Evolutionary conservation across 192 early-diverging fungal genomes (phyloP), one percentile per base, ranked within the genome.

Genomic region (Coemansia sp.): DNA sequence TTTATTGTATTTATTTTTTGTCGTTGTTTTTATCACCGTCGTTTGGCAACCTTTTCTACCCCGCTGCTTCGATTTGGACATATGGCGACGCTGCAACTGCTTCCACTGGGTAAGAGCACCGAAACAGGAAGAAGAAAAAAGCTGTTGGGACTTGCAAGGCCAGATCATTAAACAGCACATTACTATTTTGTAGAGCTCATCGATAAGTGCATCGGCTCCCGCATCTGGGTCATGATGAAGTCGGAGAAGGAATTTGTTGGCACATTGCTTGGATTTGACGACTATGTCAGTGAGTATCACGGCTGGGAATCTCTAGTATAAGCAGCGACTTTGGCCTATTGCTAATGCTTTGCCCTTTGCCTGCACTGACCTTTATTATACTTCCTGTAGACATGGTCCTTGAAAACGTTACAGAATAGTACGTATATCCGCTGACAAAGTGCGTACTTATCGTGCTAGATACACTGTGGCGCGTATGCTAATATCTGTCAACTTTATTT

Each of bases 151-250:
- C 22, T 29, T 20, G 10, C 46, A 14, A 24, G n/a, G 46, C 24
- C 22, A 49, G 14, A 49, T 27, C 24, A 24, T 4, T 49, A 49
- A 49, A 20, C 24, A 49, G 27, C 46, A 24, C 27, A 7, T 22
- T 25, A 29, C 43, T 38, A 39, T 53, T 59, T 20, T 59, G 62
- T 86, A 94, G 97, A 99, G 74, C 87, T 99, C 42, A 95, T 99
- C 62, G 97, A 99, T 82, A 93, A 96, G 71, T 99, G 97, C 84
- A 95, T 98, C 60, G 96, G 96, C 24, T 96, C 94, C 60, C 87
- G 90, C 68, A 96, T 99, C 63, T 97, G 95, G 96, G 96, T 99
- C 1, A 76, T 97, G 43, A 96, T 99, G 95, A 98, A 98, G 85
- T 86, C 87, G 19, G 94, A 98, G 65, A 96, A 94, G 84, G 97